phyloP scores from a whole-genome alignment of 345 rosid genomes.

The Zanthoxylum bungeanum region DNA sequence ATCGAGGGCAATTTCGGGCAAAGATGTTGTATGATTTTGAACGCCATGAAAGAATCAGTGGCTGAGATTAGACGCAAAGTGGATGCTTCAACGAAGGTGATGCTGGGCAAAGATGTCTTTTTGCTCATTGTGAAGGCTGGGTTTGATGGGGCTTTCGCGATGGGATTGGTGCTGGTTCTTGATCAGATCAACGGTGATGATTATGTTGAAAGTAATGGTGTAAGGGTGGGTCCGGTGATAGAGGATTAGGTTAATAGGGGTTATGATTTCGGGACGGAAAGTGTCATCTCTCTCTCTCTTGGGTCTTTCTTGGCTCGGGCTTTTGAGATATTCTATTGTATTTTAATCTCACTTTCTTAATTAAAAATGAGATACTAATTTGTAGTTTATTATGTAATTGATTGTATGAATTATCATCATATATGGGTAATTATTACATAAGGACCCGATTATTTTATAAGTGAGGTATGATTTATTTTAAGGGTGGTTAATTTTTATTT shows the following conservation, averaged over 20 bases:
- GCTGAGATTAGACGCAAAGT: constrained; percentile 95
- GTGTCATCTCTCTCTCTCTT: too few species aligned
- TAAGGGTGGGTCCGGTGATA: constrained; percentile 34
- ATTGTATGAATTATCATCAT: too few species aligned
- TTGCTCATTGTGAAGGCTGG: constrained; percentile 60
- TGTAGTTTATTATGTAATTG: not conserved
- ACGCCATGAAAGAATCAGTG: constrained; percentile 39
- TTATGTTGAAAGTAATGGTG: constrained; percentile 26
- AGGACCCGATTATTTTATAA: too few species aligned
- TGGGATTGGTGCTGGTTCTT: constrained; percentile 82
- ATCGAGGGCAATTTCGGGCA: constrained; percentile 74
- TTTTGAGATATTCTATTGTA: not conserved
- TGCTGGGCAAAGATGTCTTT: constrained; percentile 86
- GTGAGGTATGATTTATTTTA: too few species aligned
- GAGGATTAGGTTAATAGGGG: constrained; percentile 17
- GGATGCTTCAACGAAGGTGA: constrained; percentile 71
- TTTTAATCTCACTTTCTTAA: not conserved
- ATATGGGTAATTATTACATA: too few species aligned
- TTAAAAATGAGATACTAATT: not conserved
- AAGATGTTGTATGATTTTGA: constrained; percentile 51
- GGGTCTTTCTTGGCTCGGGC: not conserved
- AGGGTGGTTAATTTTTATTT: too few species aligned
- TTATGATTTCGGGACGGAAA: too few species aligned
- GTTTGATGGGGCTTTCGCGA: constrained; percentile 77
- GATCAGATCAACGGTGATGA: constrained; percentile 77